Base-by-base conservation (phyloP, 2,329 filamentous ascomycete species). In the Exophiala phaeomuriformis region DNA sequence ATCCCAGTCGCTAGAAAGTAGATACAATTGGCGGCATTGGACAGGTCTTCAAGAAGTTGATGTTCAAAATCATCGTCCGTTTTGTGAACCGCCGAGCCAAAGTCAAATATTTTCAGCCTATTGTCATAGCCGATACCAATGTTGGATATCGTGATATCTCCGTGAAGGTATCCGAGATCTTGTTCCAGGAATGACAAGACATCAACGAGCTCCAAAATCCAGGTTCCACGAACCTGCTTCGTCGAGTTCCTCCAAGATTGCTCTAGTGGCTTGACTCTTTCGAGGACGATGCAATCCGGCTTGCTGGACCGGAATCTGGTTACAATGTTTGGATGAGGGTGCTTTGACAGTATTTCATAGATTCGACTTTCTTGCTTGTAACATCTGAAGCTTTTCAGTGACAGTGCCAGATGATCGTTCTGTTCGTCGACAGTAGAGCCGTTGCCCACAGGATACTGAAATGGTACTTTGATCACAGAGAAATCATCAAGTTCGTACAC, bases 81-180 rank as follows among this genome's bases (percentile, higher is more conserved):
- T 31, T 10, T 7, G 30, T 48, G 50, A 3, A 48, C 50, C 12
- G 42, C 50, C 12, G 50, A 52, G 37, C 50, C 50, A 47, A 52
- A 48, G 44, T 52, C 50, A 33, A 52, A 52, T 10, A 48, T 5
- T 41, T 52, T 52, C 29, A 52, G 43, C 27, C 33, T 35, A 19
- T 48, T 41, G 10, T 47, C 32, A 41, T 41, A 6, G 30, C 29
- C 50, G 45, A 52, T 48, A 30, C 50, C 50, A 5, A 48, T 48
- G 42, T 52, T 52, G 41, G n/a, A 44, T n/a, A 45, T 51, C 31
- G 41, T 51, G 39, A 51, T 51, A 19, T 51, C 49, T 46, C 49
- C 49, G 19, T 51, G 40, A 39, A 51, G 12, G 30, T 51, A 51
- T 2, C 27, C 49, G 7, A 46, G 49, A 44, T 46, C 35, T 10